Percentiles rank a stretch among this genome's conserved stretches.
These are phyloP conservation scores for Vitis hybrid DNA, from an alignment of 177 flowering plant genomes.

Conservation along the genomic window DNA sequence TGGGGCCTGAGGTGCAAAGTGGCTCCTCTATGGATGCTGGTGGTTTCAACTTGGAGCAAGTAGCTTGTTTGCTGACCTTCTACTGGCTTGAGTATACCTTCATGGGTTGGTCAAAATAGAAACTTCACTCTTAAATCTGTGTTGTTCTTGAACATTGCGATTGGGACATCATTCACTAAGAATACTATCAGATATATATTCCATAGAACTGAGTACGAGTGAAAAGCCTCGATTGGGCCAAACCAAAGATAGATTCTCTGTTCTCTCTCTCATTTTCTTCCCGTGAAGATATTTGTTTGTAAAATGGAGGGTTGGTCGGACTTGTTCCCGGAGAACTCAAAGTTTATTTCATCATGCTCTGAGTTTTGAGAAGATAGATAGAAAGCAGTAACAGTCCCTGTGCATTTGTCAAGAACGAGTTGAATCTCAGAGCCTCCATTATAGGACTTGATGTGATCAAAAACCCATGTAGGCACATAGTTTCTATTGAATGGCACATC, in stretches of 20 bases:
- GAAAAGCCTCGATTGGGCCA: conserved; percentile 41
- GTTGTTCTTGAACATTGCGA: too few species aligned
- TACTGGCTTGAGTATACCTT: too few species aligned
- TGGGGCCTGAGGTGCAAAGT: too few species aligned
- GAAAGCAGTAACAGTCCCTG: conserved; percentile 25
- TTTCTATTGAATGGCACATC: conserved; percentile 56
- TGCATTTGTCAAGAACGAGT: conserved; percentile 51
- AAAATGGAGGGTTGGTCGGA: conserved; percentile 58
- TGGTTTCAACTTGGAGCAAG: too few species aligned
- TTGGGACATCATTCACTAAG: too few species aligned
- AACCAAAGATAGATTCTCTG: conserved; percentile 62
- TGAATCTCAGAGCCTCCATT: conserved; percentile 64
- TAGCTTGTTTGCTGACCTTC: too few species aligned
- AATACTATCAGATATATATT: conserved; percentile 52
- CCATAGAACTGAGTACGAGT: conserved; percentile 29
- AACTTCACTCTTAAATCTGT: too few species aligned
- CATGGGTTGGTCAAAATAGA: too few species aligned
- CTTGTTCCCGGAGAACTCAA: conserved; percentile 67
- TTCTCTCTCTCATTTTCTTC: conserved; percentile 55
- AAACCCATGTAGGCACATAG: conserved; percentile 72
- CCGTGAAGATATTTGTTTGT: conserved; percentile 69
- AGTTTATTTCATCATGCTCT: conserved; percentile 48
- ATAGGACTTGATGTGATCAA: conserved; percentile 63
- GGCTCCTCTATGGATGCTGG: too few species aligned
- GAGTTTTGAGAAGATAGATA: conserved; percentile 26